These are phyloP conservation scores for Lithospermum erythrorhizon DNA, from an alignment of 257 asterid species.

Conservation along the genomic window DNA sequence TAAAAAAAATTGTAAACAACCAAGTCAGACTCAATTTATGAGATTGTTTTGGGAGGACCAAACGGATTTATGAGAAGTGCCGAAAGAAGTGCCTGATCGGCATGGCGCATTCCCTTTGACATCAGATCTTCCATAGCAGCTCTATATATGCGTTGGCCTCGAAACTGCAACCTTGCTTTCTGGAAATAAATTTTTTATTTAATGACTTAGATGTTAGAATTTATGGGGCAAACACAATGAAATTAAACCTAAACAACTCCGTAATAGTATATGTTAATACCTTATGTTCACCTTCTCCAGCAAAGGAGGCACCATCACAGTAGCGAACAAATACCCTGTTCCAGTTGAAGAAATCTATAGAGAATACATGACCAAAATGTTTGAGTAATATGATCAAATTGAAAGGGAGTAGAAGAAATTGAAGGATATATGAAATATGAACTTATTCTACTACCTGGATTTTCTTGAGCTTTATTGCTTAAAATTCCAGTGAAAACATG, in stretches of 20 bases:
- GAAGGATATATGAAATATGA: background rate
- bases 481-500: slow-evolving; percentile 58
- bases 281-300: slow-evolving; percentile 81
- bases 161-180: slow-evolving; percentile 71
- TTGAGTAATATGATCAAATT: background rate
- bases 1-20: no score
- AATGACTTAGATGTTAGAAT: no score
- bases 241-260: background rate
- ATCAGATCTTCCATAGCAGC: slow-evolving; percentile 69
- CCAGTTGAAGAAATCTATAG: slow-evolving; percentile 90
- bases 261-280: no score
- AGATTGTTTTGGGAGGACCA: no score
- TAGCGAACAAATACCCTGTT: slow-evolving; percentile 86
- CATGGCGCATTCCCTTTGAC: slow-evolving; percentile 74
- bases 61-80: no score
- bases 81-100: slow-evolving; percentile 87
- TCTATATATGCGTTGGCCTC: slow-evolving; percentile 73
- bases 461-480: slow-evolving; percentile 75
- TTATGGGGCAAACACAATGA: no score
- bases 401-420: background rate
- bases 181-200: slow-evolving; percentile 11
- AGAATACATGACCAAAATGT: background rate
- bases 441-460: slow-evolving; percentile 50
- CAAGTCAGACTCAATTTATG: no score
- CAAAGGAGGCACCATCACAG: no score